Conservation (phyloP, 2,329 filamentous ascomycete genomes). For the Thelonectria rubi region DNA sequence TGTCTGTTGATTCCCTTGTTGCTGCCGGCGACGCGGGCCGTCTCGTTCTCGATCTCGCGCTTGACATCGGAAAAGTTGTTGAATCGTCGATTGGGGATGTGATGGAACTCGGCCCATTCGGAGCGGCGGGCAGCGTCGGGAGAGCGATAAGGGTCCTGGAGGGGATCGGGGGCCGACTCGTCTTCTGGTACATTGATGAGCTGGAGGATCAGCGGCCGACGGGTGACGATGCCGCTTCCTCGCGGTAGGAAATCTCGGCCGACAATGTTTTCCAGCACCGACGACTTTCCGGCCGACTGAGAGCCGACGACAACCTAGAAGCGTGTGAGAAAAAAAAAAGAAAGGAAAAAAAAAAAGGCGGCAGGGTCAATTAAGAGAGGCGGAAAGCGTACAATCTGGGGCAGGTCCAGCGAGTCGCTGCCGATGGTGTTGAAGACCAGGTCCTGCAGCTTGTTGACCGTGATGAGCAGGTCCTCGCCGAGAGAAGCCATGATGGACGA, state of each 20-base stretch:
- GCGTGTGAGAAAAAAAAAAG: constrained; percentile 29
- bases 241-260: constrained; percentile 96
- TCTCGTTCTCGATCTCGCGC: constrained; percentile 97
- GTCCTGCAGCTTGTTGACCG: constrained; percentile 98
- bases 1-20: constrained; percentile 99
- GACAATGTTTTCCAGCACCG: constrained; percentile 98
- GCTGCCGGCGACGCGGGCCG: constrained; percentile 86
- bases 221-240: constrained; percentile 95
- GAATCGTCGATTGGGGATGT: constrained; percentile 88
- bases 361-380: constrained; percentile 26
- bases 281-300: constrained; percentile 98
- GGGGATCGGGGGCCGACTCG: constrained; percentile 70
- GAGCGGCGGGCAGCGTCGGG: constrained; percentile 73
- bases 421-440: constrained; percentile 99
- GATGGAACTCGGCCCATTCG: constrained; percentile 95
- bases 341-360: constrained; percentile 10
- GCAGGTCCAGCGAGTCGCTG: constrained; percentile 95
- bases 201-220: constrained; percentile 93
- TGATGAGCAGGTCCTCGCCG: constrained; percentile 92
- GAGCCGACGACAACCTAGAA: constrained; percentile 94
- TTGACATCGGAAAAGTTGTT: constrained; percentile 94
- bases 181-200: constrained; percentile 95
- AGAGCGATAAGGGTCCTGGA: constrained; percentile 78
- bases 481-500: constrained; percentile 80
- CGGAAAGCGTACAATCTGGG: constrained; percentile 83